Evolutionary conservation across 495 filamentous ascomycete genomes (phyloP).

Genomic region (Podospora tetraspora): DNA sequence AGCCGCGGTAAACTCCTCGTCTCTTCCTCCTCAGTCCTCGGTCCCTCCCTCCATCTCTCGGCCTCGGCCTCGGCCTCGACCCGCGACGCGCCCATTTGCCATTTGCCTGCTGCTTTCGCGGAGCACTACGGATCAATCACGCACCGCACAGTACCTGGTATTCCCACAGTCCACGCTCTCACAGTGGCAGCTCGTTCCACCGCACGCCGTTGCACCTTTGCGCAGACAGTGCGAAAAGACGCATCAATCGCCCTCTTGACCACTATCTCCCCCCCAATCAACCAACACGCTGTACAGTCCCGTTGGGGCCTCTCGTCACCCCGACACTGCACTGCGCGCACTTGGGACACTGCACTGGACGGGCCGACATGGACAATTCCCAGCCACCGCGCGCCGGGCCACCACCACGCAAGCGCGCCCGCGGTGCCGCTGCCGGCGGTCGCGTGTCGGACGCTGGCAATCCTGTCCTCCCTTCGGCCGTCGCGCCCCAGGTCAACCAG

Average conservation of each 20-base stretch:
- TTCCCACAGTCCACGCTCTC: not conserved
- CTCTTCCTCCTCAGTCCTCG: not conserved
- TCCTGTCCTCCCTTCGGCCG: constrained; percentile 18
- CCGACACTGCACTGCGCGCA: too few species aligned
- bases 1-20: not conserved
- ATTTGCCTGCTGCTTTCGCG: not conserved
- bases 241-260: not conserved
- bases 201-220: not conserved
- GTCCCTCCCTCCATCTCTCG: not conserved
- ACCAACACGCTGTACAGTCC: not conserved
- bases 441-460: constrained; percentile 28
- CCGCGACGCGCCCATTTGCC: not conserved
- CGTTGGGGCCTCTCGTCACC: too few species aligned
- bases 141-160: not conserved
- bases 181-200: not conserved
- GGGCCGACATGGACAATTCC: constrained; percentile 4
- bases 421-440: not conserved
- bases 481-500: constrained; percentile 18
- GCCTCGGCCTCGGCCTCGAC: not conserved
- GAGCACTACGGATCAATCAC: not conserved
- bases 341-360: not conserved
- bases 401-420: constrained; percentile 28
- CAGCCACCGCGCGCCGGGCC: constrained; percentile 23
- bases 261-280: not conserved
- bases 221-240: not conserved